Base-by-base conservation (phyloP, 1,284 basidiomycete genomes). In the Fomitiporia mediterranea region DNA sequence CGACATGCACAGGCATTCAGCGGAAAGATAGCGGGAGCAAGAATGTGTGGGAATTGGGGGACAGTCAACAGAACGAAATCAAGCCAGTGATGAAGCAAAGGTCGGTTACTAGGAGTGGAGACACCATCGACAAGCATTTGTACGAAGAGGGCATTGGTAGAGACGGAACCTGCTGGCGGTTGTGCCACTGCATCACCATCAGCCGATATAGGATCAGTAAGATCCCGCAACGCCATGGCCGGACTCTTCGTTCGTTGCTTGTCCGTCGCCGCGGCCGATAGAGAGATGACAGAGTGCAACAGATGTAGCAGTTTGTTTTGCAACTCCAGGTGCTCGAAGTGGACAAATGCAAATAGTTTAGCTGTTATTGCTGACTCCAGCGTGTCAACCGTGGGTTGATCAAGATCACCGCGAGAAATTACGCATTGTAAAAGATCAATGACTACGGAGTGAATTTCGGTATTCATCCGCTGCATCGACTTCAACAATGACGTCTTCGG, bases 291-390 rank as follows among this genome's bases (percentile, higher is more conserved):
- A 0, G 91, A 88, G 66, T 98, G 94, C 1, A 99, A 78, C 7
- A 96, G 82, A 63, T 94, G 93, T 1, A 99, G 81, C 55, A 98
- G 81, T 66, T 94, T 95, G 76, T 93, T 94, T 70, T 97, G 94
- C 13, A 94, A 74, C 62, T 94, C 89, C 34, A 94, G 78, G 30
- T 84, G 79, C 17, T 73, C 74, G 21, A 74, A 74, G 61, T 93
- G 86, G 17, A 97, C 75, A 28, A 81, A 86, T 49, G 83, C 74
- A 63, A 85, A 91, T 1, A 98, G 76, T 65, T 91, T 89, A 49
- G 81, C 80, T 42, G 94, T 76, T 35, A 97, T 76, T 0, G 79
- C 77, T 0, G 81, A 76, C 68, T 96, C 89, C 48, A 94, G 75
- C 21, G 74, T 72, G 56, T 84, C 79, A 2, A 91, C 72, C 0